A percentile compares a stretch with the other conserved stretches of the same genome.
Evolutionary conservation across 306 rosid genomes (phyloP).

Genomic region (Sicyos edulis): DNA sequence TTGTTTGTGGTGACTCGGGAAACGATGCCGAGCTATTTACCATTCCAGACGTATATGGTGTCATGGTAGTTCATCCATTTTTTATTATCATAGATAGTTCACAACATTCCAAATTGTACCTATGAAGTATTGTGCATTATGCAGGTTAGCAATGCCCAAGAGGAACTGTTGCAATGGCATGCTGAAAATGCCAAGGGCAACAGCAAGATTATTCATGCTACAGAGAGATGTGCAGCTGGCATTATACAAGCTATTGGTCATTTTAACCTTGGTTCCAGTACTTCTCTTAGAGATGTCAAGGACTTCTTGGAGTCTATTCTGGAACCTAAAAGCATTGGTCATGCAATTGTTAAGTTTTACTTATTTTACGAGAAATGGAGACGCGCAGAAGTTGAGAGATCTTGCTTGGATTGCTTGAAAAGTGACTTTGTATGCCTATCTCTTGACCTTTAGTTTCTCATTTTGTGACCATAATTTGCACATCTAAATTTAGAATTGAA

Average conservation of each 20-base stretch:
- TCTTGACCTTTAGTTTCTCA: constrained; percentile 18
- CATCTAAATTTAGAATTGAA: neutral
- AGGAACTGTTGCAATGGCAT: constrained; percentile 87
- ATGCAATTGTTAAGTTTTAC: constrained; percentile 50
- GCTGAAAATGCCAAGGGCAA: constrained; percentile 73
- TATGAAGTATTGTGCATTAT: constrained; percentile 17
- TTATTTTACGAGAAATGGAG: constrained; percentile 76
- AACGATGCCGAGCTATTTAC: constrained; percentile 95
- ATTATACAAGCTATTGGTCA: constrained; percentile 90
- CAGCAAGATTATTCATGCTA: constrained; percentile 77
- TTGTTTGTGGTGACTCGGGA: constrained; percentile 97
- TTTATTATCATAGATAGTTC: neutral
- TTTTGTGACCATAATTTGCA: neutral
- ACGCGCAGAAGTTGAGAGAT: constrained; percentile 69
- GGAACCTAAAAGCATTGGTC: constrained; percentile 39
- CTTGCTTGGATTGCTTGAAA: constrained; percentile 45
- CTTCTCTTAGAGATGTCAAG: constrained; percentile 63
- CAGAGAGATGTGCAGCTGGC: constrained; percentile 94
- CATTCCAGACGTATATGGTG: constrained; percentile 83
- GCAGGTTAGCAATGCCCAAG: constrained; percentile 97
- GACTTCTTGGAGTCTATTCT: constrained; percentile 30
- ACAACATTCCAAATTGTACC: neutral
- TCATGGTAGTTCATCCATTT: constrained; percentile 56
- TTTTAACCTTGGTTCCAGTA: constrained; percentile 62
- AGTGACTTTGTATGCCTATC: constrained; percentile 47